These are phyloP conservation scores for Wickerhamomyces silvicola DNA, from an alignment of 805 yeast genomes.

Conservation along the genomic window DNA sequence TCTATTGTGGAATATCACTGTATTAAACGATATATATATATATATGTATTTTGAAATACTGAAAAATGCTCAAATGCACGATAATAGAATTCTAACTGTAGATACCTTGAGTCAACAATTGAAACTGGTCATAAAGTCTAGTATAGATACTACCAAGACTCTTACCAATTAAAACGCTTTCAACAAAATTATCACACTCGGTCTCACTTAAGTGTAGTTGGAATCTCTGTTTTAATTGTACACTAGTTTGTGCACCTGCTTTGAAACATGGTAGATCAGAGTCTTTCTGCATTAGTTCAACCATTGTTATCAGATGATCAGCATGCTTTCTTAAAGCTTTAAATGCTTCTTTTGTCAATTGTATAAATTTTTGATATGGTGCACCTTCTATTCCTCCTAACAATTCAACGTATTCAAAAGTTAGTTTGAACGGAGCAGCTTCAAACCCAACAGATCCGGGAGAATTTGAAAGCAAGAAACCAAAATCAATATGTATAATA, in stretches of 20 bases:
- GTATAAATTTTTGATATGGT: conserved; percentile 52
- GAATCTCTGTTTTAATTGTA: conserved; percentile 71
- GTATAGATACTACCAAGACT: conserved; percentile 87
- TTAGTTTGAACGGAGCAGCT: conserved; percentile 93
- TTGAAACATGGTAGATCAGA: conserved; percentile 87
- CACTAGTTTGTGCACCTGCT: conserved; percentile 79
- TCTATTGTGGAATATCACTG: neutral
- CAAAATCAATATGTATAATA: conserved; percentile 91
- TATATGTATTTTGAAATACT: too few species aligned
- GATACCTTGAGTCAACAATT: conserved; percentile 90
- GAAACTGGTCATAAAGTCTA: conserved; percentile 90
- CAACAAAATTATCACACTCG: conserved; percentile 76
- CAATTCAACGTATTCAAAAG: conserved; percentile 82
- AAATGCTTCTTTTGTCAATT: conserved; percentile 67
- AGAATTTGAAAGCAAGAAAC: conserved; percentile 84
- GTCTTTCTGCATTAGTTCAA: conserved; percentile 91
- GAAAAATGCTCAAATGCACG: too few species aligned
- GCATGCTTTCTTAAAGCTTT: conserved; percentile 64
- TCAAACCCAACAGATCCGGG: conserved; percentile 98
- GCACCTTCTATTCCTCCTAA: conserved; percentile 72
- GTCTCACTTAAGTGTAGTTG: conserved; percentile 68
- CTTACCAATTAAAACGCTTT: conserved; percentile 64
- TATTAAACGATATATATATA: neutral
- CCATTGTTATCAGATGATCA: conserved; percentile 72
- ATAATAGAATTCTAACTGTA: conserved; percentile 48